Evolutionary conservation across 139 green algal species (phyloP).

Genomic region (Chlorella sorokiniana): DNA sequence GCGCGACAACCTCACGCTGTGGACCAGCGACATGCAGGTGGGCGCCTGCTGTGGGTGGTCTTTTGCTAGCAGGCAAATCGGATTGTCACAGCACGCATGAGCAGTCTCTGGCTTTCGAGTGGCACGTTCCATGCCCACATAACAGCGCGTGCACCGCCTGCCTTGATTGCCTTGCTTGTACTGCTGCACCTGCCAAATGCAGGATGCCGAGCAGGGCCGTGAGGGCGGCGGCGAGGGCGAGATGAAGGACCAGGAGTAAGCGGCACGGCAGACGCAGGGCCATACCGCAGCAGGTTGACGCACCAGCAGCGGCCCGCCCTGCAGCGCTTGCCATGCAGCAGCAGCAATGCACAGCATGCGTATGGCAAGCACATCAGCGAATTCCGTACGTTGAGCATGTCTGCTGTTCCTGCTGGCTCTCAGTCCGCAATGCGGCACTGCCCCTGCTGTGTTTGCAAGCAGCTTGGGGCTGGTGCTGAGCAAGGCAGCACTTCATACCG

Average conservation of each 20-base stretch:
- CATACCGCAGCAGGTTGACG: no score
- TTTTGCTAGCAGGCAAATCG: no score
- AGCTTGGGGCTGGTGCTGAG: background rate
- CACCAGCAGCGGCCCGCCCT: background rate
- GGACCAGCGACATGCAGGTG: conserved; percentile 98
- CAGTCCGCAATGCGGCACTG: background rate
- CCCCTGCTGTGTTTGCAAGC: background rate
- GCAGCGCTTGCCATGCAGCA: background rate
- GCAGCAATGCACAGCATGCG: background rate
- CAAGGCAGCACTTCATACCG: background rate
- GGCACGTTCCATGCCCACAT: no score
- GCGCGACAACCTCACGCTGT: conserved; percentile 98
- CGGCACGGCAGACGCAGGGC: background rate
- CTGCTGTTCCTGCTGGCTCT: background rate
- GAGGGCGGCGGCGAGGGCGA: conserved; percentile 41
- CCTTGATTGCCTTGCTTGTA: background rate
- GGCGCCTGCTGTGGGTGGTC: background rate
- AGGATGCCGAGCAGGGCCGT: conserved; percentile 51
- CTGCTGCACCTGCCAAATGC: conserved; percentile 46
- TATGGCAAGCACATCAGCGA: background rate
- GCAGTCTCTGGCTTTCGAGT: no score
- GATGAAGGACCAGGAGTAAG: conserved; percentile 43
- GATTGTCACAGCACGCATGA: no score
- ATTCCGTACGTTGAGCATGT: background rate
- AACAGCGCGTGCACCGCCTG: no score